Evolutionary conservation across 768 basidiomycete species (phyloP).

Genomic region (Daedalea quercina): DNA sequence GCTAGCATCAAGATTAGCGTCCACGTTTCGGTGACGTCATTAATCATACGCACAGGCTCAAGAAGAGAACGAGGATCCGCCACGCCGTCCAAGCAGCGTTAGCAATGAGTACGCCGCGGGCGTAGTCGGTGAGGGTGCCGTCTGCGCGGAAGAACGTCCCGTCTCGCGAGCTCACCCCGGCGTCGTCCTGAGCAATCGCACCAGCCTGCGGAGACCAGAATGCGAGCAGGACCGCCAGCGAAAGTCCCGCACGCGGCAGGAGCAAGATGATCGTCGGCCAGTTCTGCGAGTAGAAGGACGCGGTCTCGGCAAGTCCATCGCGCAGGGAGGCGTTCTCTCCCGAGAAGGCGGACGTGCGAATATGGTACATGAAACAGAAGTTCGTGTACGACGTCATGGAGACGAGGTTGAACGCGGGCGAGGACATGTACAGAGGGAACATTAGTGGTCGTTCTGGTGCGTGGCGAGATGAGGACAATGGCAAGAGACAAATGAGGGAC

Average conservation of each 20-base stretch:
- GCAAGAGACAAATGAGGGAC: conserved; percentile 9
- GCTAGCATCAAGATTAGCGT: conserved; percentile 30
- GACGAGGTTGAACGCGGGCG: conserved; percentile 68
- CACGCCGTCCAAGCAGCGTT: conserved; percentile 81
- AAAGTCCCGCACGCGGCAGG: conserved; percentile 75
- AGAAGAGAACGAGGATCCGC: conserved; percentile 59
- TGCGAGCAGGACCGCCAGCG: conserved; percentile 62
- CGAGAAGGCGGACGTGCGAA: conserved; percentile 63
- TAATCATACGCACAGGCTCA: conserved; percentile 54
- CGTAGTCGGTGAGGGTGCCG: conserved; percentile 68
- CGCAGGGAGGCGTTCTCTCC: conserved; percentile 41
- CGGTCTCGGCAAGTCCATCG: conserved; percentile 75
- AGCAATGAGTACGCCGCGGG: conserved; percentile 70
- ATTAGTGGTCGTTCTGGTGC: conserved; percentile 72
- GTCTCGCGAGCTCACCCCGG: conserved; percentile 51
- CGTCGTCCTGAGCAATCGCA: conserved; percentile 39
- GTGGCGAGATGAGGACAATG: not conserved
- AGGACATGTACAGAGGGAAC: conserved; percentile 76
- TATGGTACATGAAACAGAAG: conserved; percentile 79
- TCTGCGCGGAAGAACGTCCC: conserved; percentile 66
- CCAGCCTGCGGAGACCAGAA: conserved; percentile 48
- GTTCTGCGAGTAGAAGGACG: conserved; percentile 81
- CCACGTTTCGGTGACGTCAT: not conserved
- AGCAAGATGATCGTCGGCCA: conserved; percentile 75
- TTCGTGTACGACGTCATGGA: conserved; percentile 75